Base-by-base conservation (phyloP, 768 basidiomycete species). In the Russula vinacea region DNA sequence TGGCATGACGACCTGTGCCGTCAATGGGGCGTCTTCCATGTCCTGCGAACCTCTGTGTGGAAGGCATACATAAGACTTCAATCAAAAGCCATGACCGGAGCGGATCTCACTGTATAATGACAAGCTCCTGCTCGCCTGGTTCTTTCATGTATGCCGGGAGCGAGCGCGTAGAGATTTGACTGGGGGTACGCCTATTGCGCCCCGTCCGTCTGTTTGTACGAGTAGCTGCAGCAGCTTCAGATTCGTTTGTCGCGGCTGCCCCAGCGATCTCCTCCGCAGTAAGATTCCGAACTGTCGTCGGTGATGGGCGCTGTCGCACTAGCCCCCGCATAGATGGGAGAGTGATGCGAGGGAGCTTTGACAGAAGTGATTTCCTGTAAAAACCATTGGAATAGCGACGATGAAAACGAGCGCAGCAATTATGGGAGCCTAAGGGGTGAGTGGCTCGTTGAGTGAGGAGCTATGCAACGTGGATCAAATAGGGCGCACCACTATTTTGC, bases 131-230 rank as follows among this genome's bases (percentile, higher is more conserved):
- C 54, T 91, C 91, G 17, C 90, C 90, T 0, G 91, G 89, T 65
- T 93, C 90, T 74, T 91, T 91, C 77, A 83, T 89, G 69, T 93
- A 93, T 33, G 80, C 83, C 6, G 91, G 91, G 35, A 93, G 73
- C 6, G 87, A 90, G 33, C 81, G 83, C 9, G 89, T 90, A 6
- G 89, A 90, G 57, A 92, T 85, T 72, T 91, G 89, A 51, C 89
- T 91, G 4, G 91, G 87, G 5, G 89, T 91, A 42, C 88, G 80
- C 39, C 80, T 74, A 8, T 76, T 76, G 56, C 82, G 76, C 29
- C 87, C 75, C 14, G 74, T 65, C 37, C 73, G 69, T 39, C 71
- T 62, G 16, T 57, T 52, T 16, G 59, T 51, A 32, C 39, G 59
- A 33, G 47, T 19, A 32, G 59, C 22, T 7, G 54, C 39, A 10